Evolutionary conservation across 2,329 filamentous ascomycete species (phyloP).

Genomic region (Periconia digitata): DNA sequence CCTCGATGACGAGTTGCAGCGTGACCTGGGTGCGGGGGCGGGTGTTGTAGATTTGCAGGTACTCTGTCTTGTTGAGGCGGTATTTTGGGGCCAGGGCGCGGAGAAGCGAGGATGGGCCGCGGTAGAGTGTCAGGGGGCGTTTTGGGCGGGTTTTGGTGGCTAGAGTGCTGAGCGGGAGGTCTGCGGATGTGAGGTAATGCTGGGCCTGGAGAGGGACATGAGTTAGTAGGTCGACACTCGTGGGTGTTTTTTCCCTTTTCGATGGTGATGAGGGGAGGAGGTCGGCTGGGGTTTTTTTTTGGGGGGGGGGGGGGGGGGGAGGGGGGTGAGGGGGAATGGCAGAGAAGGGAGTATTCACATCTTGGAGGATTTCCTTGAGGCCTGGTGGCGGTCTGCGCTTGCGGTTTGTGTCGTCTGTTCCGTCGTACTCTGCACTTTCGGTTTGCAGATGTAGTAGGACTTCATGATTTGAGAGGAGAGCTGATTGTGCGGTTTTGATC

Average conservation of each 20-base stretch:
- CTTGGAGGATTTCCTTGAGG: constrained; percentile 62
- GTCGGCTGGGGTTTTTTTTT: constrained; percentile 1
- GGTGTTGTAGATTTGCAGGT: constrained; percentile 42
- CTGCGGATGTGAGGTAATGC: constrained; percentile 45
- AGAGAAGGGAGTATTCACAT: constrained; percentile 51
- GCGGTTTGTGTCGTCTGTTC: constrained; percentile 29
- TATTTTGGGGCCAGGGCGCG: constrained; percentile 32
- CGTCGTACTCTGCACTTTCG: constrained; percentile 37
- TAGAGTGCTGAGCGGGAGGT: constrained; percentile 19
- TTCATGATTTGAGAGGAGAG: constrained; percentile 72
- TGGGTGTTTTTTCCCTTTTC: no score
- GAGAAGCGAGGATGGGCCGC: constrained; percentile 33
- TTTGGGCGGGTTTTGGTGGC: constrained; percentile 19
- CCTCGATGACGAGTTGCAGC: constrained; percentile 40
- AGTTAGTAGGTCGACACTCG: not conserved
- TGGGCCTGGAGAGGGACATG: no score
- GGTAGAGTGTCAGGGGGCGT: constrained; percentile 38
- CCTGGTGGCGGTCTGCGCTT: constrained; percentile 50
- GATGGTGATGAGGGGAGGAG: constrained; percentile 2
- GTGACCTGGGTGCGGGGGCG: constrained; percentile 32
- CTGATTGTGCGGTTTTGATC: constrained; percentile 71
- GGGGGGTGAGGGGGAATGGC: constrained; percentile 1
- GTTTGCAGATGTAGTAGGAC: constrained; percentile 55
- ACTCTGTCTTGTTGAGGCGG: constrained; percentile 41
- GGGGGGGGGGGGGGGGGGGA: not conserved